These are phyloP conservation scores for Coemansia sp. DNA, from an alignment of 192 early-diverging fungal genomes.

Conservation along the genomic window DNA sequence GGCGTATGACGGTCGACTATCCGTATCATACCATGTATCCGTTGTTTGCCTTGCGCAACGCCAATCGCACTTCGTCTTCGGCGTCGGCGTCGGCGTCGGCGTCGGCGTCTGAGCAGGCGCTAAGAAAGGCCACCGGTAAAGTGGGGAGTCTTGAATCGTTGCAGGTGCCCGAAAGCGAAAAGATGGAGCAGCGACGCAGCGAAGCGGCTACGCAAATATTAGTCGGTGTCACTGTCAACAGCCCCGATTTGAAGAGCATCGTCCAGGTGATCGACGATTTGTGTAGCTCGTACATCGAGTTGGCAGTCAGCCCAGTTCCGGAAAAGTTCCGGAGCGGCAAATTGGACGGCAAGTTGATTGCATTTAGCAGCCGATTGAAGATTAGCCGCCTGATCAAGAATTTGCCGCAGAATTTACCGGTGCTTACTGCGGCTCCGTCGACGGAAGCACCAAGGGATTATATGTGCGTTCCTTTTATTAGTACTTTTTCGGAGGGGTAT, in stretches of 20 bases:
- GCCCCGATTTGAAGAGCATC: slow-evolving; percentile 23
- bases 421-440: slow-evolving; percentile 33
- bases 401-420: slow-evolving; percentile 37
- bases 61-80: slow-evolving; percentile 28
- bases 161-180: slow-evolving; percentile 32
- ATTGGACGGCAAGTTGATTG: slow-evolving; percentile 25
- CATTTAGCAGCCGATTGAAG: slow-evolving; percentile 25
- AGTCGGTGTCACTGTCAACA: slow-evolving; percentile 14
- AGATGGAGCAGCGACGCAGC: slow-evolving; percentile 46
- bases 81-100: slow-evolving; percentile 1
- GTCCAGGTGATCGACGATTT: slow-evolving; percentile 41
- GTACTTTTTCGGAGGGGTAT: slow-evolving; percentile 32
- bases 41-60: slow-evolving; percentile 51
- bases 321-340: slow-evolving; percentile 41
- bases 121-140: slow-evolving; percentile 6
- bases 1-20: slow-evolving; percentile 42
- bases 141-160: slow-evolving; percentile 11
- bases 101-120: neutral
- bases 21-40: slow-evolving; percentile 47
- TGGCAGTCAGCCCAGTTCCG: slow-evolving; percentile 37
- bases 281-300: slow-evolving; percentile 43
- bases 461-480: slow-evolving; percentile 42
- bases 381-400: slow-evolving; percentile 33
- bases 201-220: slow-evolving; percentile 38
- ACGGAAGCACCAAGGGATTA: slow-evolving; percentile 39